A percentile compares a stretch with the other conserved stretches of the same genome.
Conservation (phyloP, 345 rosid genomes). For the Gynandropsis gynandra region DNA sequence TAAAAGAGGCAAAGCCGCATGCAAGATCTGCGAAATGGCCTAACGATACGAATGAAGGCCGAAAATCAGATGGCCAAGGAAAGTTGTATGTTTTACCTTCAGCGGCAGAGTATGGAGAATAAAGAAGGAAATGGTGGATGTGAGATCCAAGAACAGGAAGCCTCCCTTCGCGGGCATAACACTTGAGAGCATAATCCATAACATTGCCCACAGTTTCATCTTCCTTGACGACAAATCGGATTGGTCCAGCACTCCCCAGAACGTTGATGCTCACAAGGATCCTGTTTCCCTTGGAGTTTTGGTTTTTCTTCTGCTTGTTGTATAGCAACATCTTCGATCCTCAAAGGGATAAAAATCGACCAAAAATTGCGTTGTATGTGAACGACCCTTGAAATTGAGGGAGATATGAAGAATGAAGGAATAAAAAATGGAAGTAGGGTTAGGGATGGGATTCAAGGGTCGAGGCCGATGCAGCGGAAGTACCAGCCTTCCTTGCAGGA, state of each 20-base stretch:
- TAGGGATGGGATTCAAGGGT: constrained; percentile 45
- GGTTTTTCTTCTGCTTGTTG: constrained; percentile 65
- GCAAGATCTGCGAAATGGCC: background rate
- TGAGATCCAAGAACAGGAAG: constrained; percentile 77
- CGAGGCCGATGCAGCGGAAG: constrained; percentile 91
- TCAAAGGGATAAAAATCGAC: background rate
- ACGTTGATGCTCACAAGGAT: constrained; percentile 67
- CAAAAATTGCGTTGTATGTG: background rate
- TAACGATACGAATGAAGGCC: background rate
- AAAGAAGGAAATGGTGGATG: constrained; percentile 63
- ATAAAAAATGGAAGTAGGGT: background rate
- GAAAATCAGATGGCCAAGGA: background rate
- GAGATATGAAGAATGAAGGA: background rate
- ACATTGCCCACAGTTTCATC: constrained; percentile 57
- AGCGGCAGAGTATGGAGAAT: constrained; percentile 50
- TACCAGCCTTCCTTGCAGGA: constrained; percentile 99
- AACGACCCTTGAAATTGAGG: background rate
- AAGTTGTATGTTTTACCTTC: constrained; percentile 32
- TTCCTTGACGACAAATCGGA: constrained; percentile 88
- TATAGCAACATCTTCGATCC: constrained; percentile 45
- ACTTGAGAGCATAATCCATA: constrained; percentile 70
- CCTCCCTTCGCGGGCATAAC: constrained; percentile 86
- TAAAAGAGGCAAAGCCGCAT: background rate
- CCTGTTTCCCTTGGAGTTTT: constrained; percentile 52
- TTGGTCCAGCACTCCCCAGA: constrained; percentile 88